These are phyloP conservation scores for Fomes fomentarius DNA, from an alignment of 1,284 basidiomycete genomes.

Conservation along the genomic window DNA sequence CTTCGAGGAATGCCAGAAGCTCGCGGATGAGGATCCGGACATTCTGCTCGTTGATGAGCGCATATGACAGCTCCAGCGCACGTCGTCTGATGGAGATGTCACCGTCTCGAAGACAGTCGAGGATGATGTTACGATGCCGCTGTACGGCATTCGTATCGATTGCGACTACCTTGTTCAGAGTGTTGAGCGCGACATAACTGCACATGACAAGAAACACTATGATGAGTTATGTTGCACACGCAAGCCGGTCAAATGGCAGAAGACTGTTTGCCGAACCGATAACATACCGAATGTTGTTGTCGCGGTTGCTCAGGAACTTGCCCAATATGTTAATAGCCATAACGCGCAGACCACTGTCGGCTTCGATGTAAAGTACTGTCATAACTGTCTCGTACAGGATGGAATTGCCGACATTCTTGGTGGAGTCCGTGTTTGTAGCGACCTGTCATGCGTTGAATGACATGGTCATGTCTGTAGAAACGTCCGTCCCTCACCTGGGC, in stretches of 20 bases:
- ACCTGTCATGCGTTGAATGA: conserved; percentile 58
- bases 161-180: conserved; percentile 96
- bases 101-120: conserved; percentile 97
- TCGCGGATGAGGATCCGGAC: conserved; percentile 93
- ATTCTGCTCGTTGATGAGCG: conserved; percentile 95
- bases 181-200: conserved; percentile 98
- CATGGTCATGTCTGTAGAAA: too few relatives aligned
- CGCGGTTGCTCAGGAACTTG: conserved; percentile 96
- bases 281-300: conserved; percentile 95
- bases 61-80: conserved; percentile 96
- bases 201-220: neutral
- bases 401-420: conserved; percentile 98
- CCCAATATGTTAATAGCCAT: conserved; percentile 99
- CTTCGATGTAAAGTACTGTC: conserved; percentile 98
- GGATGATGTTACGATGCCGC: conserved; percentile 96
- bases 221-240: neutral
- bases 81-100: conserved; percentile 98
- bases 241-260: neutral
- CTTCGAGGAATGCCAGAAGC: conserved; percentile 94
- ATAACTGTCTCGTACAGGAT: conserved; percentile 98
- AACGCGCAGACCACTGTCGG: conserved; percentile 92
- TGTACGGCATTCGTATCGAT: conserved; percentile 99
- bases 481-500: conserved; percentile 90
- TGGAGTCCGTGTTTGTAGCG: conserved; percentile 97
- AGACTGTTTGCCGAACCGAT: neutral